Percentiles rank a stretch among this genome's conserved stretches.
phyloP scores from a whole-genome alignment of 2,329 filamentous ascomycete genomes.

The Fusarium luffae region DNA sequence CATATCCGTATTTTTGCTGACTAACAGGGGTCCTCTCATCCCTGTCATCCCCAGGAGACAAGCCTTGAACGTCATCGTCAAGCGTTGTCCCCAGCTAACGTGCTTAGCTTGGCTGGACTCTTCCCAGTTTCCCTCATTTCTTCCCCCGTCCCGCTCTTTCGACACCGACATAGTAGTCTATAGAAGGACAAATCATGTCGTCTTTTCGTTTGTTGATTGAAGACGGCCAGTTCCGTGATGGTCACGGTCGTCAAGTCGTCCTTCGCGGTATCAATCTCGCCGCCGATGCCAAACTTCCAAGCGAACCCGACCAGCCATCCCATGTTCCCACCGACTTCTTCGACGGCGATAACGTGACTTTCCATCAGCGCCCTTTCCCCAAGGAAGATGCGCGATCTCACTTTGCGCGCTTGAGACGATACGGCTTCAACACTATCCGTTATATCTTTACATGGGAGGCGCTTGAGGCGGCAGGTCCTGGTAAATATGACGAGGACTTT shows the following conservation, averaged over 20 bases:
- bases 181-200: conserved; percentile 65
- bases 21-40: conserved; percentile 28
- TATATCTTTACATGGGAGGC: conserved; percentile 99
- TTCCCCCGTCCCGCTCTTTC: conserved; percentile 11
- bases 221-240: conserved; percentile 84
- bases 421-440: conserved; percentile 95
- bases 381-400: conserved; percentile 85
- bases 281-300: conserved; percentile 89
- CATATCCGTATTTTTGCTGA: conserved; percentile 21
- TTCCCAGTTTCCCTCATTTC: conserved; percentile 24
- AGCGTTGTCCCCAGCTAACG: conserved; percentile 25
- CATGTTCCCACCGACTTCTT: conserved; percentile 85
- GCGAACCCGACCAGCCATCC: conserved; percentile 82
- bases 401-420: conserved; percentile 85
- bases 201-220: conserved; percentile 84
- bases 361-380: conserved; percentile 86
- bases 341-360: conserved; percentile 90
- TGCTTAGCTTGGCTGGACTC: conserved; percentile 25
- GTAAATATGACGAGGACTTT: conserved; percentile 93
- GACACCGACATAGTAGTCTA: conserved; percentile 11
- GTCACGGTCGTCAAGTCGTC: conserved; percentile 83
- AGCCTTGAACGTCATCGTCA: conserved; percentile 43
- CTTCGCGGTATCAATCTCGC: conserved; percentile 95
- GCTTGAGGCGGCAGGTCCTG: conserved; percentile 92
- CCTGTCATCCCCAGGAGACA: conserved; percentile 10